phyloP scores from a whole-genome alignment of 1,139 yeast genomes.

The Ogataea hybrid region DNA sequence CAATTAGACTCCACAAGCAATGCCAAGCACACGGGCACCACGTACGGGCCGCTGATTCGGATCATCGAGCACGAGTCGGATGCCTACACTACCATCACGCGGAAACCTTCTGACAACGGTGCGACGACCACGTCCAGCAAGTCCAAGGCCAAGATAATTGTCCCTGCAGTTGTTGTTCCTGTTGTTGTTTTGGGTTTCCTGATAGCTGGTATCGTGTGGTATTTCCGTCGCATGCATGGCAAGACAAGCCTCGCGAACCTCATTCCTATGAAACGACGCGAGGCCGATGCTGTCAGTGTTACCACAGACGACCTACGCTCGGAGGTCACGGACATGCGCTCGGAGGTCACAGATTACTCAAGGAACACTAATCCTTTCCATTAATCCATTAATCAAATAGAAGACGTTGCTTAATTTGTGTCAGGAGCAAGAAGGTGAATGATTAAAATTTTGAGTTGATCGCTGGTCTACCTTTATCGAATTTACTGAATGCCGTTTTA shows the following conservation, averaged over 20 bases:
- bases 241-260: background rate
- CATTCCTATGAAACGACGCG: slow-evolving; percentile 14
- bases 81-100: slow-evolving; percentile 31
- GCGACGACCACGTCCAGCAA: slow-evolving; percentile 13
- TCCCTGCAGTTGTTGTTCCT: slow-evolving; percentile 45
- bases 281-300: slow-evolving; percentile 16
- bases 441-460: no score
- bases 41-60: slow-evolving; percentile 38
- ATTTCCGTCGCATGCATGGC: slow-evolving; percentile 11
- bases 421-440: no score
- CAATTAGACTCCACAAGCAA: slow-evolving; percentile 33
- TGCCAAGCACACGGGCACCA: slow-evolving; percentile 37
- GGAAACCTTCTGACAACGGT: slow-evolving; percentile 41
- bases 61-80: slow-evolving; percentile 31
- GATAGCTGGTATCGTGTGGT: slow-evolving; percentile 22
- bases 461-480: no score
- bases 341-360: slow-evolving; percentile 19
- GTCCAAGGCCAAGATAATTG: slow-evolving; percentile 30
- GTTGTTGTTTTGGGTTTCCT: slow-evolving; percentile 33
- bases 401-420: no score
- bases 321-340: slow-evolving; percentile 16
- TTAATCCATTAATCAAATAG: background rate
- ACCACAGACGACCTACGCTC: slow-evolving; percentile 22
- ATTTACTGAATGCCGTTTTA: no score
- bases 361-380: slow-evolving; percentile 20